phyloP scores from a whole-genome alignment of 805 yeast species.

The Yamadazyma insecticola region DNA sequence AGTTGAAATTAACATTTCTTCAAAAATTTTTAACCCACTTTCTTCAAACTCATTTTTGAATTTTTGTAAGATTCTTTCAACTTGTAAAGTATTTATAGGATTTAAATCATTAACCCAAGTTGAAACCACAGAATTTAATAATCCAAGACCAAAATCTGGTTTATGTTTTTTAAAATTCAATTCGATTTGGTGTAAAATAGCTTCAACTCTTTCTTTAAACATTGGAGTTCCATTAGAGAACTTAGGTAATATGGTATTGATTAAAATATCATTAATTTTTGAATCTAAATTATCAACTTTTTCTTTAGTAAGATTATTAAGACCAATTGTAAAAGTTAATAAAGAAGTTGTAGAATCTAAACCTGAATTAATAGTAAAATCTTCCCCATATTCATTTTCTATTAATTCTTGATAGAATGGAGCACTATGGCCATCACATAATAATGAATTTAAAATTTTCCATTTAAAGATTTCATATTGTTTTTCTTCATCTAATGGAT shows the following conservation, averaged over 20 bases:
- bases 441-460: conserved; percentile 62
- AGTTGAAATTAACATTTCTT: conserved; percentile 50
- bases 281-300: conserved; percentile 44
- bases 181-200: conserved; percentile 85
- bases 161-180: conserved; percentile 78
- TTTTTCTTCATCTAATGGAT: conserved; percentile 49
- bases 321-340: conserved; percentile 77
- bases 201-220: conserved; percentile 56
- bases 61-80: conserved; percentile 52
- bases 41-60: conserved; percentile 59
- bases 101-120: conserved; percentile 82
- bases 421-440: conserved; percentile 89
- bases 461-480: conserved; percentile 67
- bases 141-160: conserved; percentile 81
- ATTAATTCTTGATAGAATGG: conserved; percentile 83
- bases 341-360: conserved; percentile 75
- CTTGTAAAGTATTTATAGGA: conserved; percentile 64
- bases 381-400: conserved; percentile 81
- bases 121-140: conserved; percentile 71
- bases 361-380: conserved; percentile 84
- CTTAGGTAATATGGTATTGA: conserved; percentile 32
- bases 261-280: conserved; percentile 45
- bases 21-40: conserved; percentile 52
- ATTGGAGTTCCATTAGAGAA: conserved; percentile 18
- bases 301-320: conserved; percentile 62